Conservation (phyloP, 1,139 yeast species). For the Candida sp. region DNA sequence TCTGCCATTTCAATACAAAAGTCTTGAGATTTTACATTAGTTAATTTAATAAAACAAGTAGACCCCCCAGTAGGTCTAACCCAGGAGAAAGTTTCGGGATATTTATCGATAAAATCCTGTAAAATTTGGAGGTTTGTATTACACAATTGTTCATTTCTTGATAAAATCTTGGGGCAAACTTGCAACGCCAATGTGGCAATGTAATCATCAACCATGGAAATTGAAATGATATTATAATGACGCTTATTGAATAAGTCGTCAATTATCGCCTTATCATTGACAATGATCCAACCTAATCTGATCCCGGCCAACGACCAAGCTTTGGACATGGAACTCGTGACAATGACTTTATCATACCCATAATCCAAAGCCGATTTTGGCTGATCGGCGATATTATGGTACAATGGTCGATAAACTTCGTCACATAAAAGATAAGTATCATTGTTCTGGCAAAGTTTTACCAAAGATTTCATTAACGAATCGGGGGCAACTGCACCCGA, state of each 20-base stretch:
- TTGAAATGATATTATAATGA: slow-evolving; percentile 53
- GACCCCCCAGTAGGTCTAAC: slow-evolving; percentile 49
- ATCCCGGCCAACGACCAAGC: slow-evolving; percentile 56
- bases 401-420: slow-evolving; percentile 57
- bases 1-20: slow-evolving; percentile 37
- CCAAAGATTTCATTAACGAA: slow-evolving; percentile 28
- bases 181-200: slow-evolving; percentile 42
- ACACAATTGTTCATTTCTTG: slow-evolving; percentile 38
- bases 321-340: slow-evolving; percentile 53
- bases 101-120: slow-evolving; percentile 26
- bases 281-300: slow-evolving; percentile 52
- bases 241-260: slow-evolving; percentile 36
- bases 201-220: slow-evolving; percentile 47
- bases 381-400: slow-evolving; percentile 27
- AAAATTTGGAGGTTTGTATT: slow-evolving; percentile 29
- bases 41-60: slow-evolving; percentile 40
- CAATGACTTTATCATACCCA: slow-evolving; percentile 41
- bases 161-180: slow-evolving; percentile 28
- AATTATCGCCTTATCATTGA: slow-evolving; percentile 26
- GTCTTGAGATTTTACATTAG: slow-evolving; percentile 25
- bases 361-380: slow-evolving; percentile 38
- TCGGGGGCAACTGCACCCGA: slow-evolving; percentile 47
- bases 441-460: slow-evolving; percentile 31
- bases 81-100: slow-evolving; percentile 34
- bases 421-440: slow-evolving; percentile 44